Conservation (phyloP, 2,329 filamentous ascomycete genomes). For the Alternaria sp. region DNA sequence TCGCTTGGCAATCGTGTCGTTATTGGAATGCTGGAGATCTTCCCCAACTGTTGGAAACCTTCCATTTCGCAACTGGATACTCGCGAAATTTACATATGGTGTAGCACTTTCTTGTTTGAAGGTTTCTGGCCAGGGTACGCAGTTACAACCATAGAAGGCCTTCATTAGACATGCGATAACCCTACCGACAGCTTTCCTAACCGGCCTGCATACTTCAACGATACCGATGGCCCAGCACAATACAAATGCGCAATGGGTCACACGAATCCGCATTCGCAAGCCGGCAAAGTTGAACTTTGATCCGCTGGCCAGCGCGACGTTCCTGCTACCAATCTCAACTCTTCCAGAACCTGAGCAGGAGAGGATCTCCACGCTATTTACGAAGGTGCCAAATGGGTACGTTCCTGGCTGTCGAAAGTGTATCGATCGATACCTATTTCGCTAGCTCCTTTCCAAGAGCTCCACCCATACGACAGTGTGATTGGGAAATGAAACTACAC, state of each 20-base stretch:
- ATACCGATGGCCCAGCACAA: slow-evolving; percentile 30
- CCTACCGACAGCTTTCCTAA: neutral
- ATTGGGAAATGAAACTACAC: slow-evolving; percentile 60
- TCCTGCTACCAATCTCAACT: slow-evolving; percentile 61
- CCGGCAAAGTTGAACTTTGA: slow-evolving; percentile 66
- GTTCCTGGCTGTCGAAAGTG: neutral
- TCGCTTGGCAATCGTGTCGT: neutral
- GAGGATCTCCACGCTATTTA: slow-evolving; percentile 62
- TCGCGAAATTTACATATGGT: slow-evolving; percentile 43
- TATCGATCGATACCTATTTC: neutral
- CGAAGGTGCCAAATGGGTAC: slow-evolving; percentile 59
- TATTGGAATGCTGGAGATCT: neutral
- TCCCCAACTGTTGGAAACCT: slow-evolving; percentile 38
- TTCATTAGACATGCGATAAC: neutral
- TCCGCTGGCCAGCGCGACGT: slow-evolving; percentile 68
- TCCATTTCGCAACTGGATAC: slow-evolving; percentile 24
- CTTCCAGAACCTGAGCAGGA: slow-evolving; percentile 51
- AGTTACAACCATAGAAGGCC: neutral
- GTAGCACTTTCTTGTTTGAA: neutral
- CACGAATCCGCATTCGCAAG: slow-evolving; percentile 2
- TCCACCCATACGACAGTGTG: slow-evolving; percentile 62
- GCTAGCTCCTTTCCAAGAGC: slow-evolving; percentile 55
- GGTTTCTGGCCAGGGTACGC: neutral
- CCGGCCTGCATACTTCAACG: neutral
- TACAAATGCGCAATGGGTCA: slow-evolving; percentile 33